Percentiles rank a stretch among this genome's conserved stretches.
phyloP scores from a whole-genome alignment of 2,329 filamentous ascomycete species.

The Trichoderma oligosporum region DNA sequence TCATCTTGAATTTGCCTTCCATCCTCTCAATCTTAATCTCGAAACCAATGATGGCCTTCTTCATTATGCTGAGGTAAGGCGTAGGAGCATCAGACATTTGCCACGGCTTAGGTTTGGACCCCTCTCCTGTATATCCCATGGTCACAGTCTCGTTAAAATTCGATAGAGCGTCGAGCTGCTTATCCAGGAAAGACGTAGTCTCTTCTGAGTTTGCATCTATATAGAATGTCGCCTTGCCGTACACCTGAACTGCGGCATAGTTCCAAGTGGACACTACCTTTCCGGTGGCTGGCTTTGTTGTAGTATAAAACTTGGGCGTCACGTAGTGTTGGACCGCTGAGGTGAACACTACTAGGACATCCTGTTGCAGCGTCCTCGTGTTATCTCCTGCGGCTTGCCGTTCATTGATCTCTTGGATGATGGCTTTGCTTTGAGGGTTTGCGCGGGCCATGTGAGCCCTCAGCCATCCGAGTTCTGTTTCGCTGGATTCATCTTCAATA shows the following conservation, averaged over 20 bases:
- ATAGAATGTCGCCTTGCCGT: slow-evolving; percentile 54
- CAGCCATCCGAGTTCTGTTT: slow-evolving; percentile 43
- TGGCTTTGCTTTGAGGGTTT: slow-evolving; percentile 61
- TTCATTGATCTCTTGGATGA: slow-evolving; percentile 45
- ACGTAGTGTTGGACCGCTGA: slow-evolving; percentile 58
- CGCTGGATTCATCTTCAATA: slow-evolving; percentile 38
- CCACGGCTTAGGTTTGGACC: slow-evolving; percentile 44
- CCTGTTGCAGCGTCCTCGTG: slow-evolving; percentile 38
- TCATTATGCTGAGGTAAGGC: slow-evolving; percentile 53
- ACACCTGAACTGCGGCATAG: slow-evolving; percentile 62
- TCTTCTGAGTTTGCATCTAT: slow-evolving; percentile 45
- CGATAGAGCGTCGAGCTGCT: slow-evolving; percentile 52
- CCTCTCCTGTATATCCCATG: slow-evolving; percentile 51
- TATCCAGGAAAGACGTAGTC: slow-evolving; percentile 46
- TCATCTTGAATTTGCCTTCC: slow-evolving; percentile 65
- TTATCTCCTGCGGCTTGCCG: neutral
- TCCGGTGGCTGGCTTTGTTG: slow-evolving; percentile 60
- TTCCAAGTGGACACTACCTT: slow-evolving; percentile 72
- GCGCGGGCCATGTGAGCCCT: slow-evolving; percentile 59
- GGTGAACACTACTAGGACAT: slow-evolving; percentile 62
- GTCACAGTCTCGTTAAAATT: slow-evolving; percentile 48
- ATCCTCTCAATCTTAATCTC: slow-evolving; percentile 54
- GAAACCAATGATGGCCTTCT: slow-evolving; percentile 58
- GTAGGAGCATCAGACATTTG: slow-evolving; percentile 54
- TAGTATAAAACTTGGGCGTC: slow-evolving; percentile 63